These are phyloP conservation scores for Cryptosporidium felis DNA, from an alignment of 169 alveolate genomes.

Conservation along the genomic window DNA sequence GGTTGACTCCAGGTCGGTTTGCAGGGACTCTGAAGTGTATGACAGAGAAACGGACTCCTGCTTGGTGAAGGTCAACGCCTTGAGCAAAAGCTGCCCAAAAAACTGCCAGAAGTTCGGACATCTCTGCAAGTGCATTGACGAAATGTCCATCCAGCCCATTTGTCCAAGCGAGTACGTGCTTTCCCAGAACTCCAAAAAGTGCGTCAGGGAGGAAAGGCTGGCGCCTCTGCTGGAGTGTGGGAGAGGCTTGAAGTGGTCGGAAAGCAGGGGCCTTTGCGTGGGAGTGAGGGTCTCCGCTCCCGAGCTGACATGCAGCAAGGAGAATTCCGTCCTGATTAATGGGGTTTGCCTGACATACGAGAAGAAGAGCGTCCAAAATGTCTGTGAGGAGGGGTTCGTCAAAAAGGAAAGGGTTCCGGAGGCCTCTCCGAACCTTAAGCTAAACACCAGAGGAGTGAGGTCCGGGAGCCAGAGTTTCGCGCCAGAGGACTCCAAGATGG, in stretches of 20 bases:
- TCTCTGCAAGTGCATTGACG: constrained; percentile 58
- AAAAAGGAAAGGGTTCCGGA: neutral
- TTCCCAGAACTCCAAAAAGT: neutral
- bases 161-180: constrained; percentile 57
- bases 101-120: constrained; percentile 52
- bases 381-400: constrained; percentile 51
- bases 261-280: constrained; percentile 30
- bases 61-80: constrained; percentile 32
- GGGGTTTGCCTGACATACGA: constrained; percentile 50
- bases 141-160: constrained; percentile 39
- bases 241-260: constrained; percentile 68
- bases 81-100: constrained; percentile 36
- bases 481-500: neutral
- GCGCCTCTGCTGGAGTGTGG: constrained; percentile 60
- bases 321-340: constrained; percentile 44
- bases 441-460: constrained; percentile 32
- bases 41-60: constrained; percentile 59
- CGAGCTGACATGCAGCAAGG: constrained; percentile 26
- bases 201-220: constrained; percentile 17
- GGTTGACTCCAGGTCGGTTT: constrained; percentile 43
- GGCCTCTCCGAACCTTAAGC: neutral
- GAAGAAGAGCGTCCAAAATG: constrained; percentile 34
- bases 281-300: constrained; percentile 60
- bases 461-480: neutral
- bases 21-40: constrained; percentile 35